Evolutionary conservation across 495 filamentous ascomycete genomes (phyloP).

Genomic region (Trichoderma reesei): DNA sequence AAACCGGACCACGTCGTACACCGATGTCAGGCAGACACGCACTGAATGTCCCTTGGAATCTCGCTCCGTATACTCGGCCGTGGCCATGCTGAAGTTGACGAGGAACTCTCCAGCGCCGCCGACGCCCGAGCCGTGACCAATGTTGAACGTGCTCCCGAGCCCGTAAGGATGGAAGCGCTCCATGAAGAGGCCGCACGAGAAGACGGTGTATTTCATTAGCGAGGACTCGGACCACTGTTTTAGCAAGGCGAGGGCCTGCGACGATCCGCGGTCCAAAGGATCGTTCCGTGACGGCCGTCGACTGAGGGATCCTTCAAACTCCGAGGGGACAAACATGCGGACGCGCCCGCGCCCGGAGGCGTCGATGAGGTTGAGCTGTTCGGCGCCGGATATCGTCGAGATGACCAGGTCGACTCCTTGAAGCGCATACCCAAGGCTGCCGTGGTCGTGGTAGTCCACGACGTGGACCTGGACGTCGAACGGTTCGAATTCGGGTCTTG

Average conservation of each 20-base stretch:
- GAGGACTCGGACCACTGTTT: constrained; percentile 37
- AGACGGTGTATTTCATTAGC: constrained; percentile 52
- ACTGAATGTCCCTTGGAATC: constrained; percentile 39
- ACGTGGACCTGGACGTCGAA: constrained; percentile 49
- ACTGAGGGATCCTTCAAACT: constrained; percentile 54
- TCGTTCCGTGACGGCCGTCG: constrained; percentile 42
- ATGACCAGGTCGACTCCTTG: constrained; percentile 64
- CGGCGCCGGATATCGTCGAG: constrained; percentile 55
- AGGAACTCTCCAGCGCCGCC: constrained; percentile 52
- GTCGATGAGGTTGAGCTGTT: constrained; percentile 64
- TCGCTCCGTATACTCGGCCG: constrained; percentile 47
- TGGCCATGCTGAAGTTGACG: constrained; percentile 46
- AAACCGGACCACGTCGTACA: constrained; percentile 55
- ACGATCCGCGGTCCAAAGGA: constrained; percentile 40
- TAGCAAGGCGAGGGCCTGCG: constrained; percentile 44
- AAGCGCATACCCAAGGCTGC: constrained; percentile 50
- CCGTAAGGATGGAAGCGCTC: constrained; percentile 62
- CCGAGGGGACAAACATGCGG: constrained; percentile 60
- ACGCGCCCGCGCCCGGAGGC: constrained; percentile 56
- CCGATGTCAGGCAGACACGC: constrained; percentile 54
- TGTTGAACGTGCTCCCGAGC: constrained; percentile 36
- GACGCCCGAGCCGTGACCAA: constrained; percentile 40
- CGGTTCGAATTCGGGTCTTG: constrained; percentile 18
- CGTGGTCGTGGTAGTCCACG: constrained; percentile 51
- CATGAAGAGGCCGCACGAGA: constrained; percentile 68